Conservation (phyloP, 441 rosid species). For the Melastoma candidum region DNA sequence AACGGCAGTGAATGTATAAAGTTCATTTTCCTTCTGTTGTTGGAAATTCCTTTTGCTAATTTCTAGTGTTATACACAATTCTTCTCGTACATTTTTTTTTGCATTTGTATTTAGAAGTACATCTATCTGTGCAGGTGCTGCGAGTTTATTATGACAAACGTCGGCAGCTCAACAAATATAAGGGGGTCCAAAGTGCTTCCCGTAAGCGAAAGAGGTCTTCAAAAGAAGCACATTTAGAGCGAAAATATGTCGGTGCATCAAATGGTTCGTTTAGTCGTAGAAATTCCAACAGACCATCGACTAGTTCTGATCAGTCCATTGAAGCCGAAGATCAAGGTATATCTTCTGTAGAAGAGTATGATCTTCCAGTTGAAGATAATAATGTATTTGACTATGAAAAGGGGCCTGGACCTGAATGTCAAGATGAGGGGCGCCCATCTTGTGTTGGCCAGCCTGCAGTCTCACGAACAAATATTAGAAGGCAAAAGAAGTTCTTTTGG, state of each 20-base stretch:
- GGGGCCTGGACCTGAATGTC: constrained; percentile 29
- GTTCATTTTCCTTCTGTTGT: too few species aligned
- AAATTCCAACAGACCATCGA: constrained; percentile 14
- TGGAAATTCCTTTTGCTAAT: too few species aligned
- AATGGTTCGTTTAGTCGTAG: constrained; percentile 22
- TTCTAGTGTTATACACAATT: too few species aligned
- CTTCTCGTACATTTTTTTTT: too few species aligned
- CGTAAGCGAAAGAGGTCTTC: constrained; percentile 48
- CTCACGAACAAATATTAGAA: constrained; percentile 40
- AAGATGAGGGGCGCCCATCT: constrained; percentile 40
- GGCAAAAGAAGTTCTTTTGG: constrained; percentile 61
- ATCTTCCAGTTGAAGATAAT: constrained; percentile 25
- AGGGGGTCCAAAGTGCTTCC: constrained; percentile 30
- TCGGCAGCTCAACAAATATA: constrained; percentile 35
- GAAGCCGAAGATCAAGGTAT: constrained; percentile 21
- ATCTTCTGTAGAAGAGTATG: constrained; percentile 28
- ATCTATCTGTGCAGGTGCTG: constrained; percentile 40
- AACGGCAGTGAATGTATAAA: too few species aligned
- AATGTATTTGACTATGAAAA: constrained; percentile 28
- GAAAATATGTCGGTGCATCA: constrained; percentile 26
- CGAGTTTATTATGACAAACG: constrained; percentile 58
- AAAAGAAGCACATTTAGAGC: constrained; percentile 25
- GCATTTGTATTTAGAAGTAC: not conserved
- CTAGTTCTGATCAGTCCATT: constrained; percentile 24
- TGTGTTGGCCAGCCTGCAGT: constrained; percentile 30